These are phyloP conservation scores for Mycena rebaudengoi DNA, from an alignment of 768 basidiomycete species.

Conservation along the genomic window DNA sequence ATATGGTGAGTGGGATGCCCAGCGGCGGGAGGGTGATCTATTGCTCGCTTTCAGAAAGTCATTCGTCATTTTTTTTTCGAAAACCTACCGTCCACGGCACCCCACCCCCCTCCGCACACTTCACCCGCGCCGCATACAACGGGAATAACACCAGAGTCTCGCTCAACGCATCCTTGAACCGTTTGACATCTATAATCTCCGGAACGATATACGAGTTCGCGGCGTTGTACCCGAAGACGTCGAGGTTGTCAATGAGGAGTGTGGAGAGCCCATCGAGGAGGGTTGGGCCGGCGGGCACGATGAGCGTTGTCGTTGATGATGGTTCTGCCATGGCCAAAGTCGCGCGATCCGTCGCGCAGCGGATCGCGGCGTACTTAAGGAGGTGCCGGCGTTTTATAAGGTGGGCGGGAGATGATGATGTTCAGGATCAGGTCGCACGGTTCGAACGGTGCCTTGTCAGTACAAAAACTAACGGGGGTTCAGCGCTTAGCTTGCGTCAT, in stretches of 20 bases:
- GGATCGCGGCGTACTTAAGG: too few species aligned
- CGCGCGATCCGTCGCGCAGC: too few species aligned
- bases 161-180: constrained; percentile 1
- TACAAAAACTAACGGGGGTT: too few species aligned
- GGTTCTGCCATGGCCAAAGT: too few species aligned
- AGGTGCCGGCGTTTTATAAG: too few species aligned
- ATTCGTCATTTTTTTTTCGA: background rate
- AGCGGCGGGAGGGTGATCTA: constrained; percentile 9
- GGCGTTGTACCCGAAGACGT: constrained; percentile 11
- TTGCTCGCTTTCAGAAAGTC: background rate
- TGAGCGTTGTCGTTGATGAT: background rate
- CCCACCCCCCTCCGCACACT: background rate
- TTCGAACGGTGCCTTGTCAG: too few species aligned
- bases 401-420: too few species aligned
- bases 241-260: constrained; percentile 2
- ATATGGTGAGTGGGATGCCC: constrained; percentile 12
- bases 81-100: constrained; percentile 1
- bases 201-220: constrained; percentile 18
- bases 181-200: background rate
- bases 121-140: constrained; percentile 10
- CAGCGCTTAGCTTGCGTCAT: too few species aligned
- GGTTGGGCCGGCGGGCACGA: constrained; percentile 7
- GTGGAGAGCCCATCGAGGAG: constrained; percentile 10
- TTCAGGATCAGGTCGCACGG: too few species aligned
- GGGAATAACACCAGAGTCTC: constrained; percentile 2